Conservation (phyloP, 805 yeast genomes). For the Schizosaccharomyces japonicus region DNA sequence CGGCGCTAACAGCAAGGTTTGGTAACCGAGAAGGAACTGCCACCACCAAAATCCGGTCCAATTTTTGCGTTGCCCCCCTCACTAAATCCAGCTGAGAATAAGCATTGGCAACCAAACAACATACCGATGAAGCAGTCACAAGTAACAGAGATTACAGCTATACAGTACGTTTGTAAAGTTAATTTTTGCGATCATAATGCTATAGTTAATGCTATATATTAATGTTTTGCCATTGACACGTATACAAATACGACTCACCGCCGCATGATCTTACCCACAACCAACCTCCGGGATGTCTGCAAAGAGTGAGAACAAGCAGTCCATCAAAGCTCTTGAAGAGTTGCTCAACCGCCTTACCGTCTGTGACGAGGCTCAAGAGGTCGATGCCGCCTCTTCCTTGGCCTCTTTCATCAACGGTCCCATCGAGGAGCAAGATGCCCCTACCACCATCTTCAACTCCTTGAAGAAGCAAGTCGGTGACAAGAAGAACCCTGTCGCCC, state of each 20-base stretch:
- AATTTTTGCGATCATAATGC: too few species aligned
- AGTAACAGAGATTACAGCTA: too few species aligned
- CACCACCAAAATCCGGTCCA: too few species aligned
- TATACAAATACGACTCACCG: neutral
- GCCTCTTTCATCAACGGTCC: constrained; percentile 87
- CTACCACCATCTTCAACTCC: constrained; percentile 61
- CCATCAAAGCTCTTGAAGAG: constrained; percentile 60
- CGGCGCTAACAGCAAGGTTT: too few species aligned
- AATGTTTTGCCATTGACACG: too few species aligned
- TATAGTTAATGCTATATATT: too few species aligned
- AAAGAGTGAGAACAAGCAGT: constrained; percentile 15
- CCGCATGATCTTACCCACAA: constrained; percentile 3
- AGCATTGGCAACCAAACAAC: too few species aligned
- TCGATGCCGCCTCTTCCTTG: constrained; percentile 67
- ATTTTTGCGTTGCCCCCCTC: too few species aligned
- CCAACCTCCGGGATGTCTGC: constrained; percentile 10
- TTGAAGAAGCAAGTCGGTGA: constrained; percentile 51
- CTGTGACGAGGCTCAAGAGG: constrained; percentile 53
- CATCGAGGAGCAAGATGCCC: constrained; percentile 95
- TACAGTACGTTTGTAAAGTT: too few species aligned
- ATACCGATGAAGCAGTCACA: too few species aligned
- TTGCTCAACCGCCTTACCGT: constrained; percentile 78
- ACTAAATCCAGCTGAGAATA: too few species aligned
- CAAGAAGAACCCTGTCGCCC: constrained; percentile 46
- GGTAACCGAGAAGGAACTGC: too few species aligned